Base-by-base conservation (phyloP, 805 yeast genomes). In the Ogataea glucozyma region DNA sequence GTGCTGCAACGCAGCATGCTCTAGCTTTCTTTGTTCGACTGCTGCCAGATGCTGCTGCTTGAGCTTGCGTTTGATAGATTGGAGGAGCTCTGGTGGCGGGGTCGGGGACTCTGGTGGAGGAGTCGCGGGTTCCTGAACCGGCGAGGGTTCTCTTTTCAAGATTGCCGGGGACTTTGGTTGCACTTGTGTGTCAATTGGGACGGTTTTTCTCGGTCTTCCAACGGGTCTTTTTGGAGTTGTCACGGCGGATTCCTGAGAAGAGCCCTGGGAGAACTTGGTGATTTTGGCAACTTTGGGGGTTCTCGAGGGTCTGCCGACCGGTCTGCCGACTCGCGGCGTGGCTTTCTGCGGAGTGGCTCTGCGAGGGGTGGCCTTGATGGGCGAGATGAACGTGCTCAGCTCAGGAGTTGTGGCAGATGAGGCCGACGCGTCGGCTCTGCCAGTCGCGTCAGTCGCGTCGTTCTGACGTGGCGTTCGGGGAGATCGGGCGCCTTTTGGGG, bases 331-430 rank as follows among this genome's bases (percentile, higher is more conserved):
- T 31, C 19, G 23, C 16, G 43, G 43, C 2, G 42, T 24, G n/a
- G 13, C 33, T 30, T 34, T 44, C 6, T 34, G 41, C 10, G 41
- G n/a, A 27, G 31, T 27, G 17, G 9, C 31, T 4, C 19, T n/a
- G n/a, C n/a, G n/a, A n/a, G n/a, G n/a, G n/a, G 40, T 19, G 5
- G 26, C 31, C 11, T 27, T 31, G 3, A 46, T 40, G 2, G 55
- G 55, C 8, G 55, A 51, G 10, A 51, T 51, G 33, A 51, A 51
- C 4, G 55, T 46, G 31, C 51, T 44, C 9, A 51, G 44, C n/a
- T 51, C 55, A 1, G 53, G 53, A 5, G 53, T 49, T 4, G 34
- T 21, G 7, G 40, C 32, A 20, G n/a, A n/a, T n/a, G n/a, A n/a
- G n/a, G n/a, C n/a, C 26, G 11, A 23, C 34, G 12, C 24, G 22